Evolutionary conservation across 1,284 basidiomycete species (phyloP), one percentile per base, ranked within the genome.

Genomic region (Schizophyllum commune): DNA sequence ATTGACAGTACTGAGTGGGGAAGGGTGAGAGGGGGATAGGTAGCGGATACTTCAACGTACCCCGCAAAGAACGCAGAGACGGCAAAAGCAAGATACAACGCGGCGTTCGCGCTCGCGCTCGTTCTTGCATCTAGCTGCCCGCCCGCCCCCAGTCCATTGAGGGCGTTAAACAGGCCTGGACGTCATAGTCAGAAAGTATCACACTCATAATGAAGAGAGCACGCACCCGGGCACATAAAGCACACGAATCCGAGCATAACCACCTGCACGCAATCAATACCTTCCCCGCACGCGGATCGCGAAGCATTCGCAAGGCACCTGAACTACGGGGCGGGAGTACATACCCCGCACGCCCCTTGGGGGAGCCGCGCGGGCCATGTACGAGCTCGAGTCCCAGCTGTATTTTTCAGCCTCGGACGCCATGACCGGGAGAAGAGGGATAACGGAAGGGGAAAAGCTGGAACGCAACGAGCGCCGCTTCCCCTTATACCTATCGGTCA

Each of bases 21-120:
- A 47, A 47, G 60, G 34, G 15, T 19, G 58, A 58, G 51, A 62
- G 20, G 32, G 51, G 15, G 22, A 56, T 11, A 11, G 9, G 39
- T 47, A 4, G 39, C 39, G 27, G n/a, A 69, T 3, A 65, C 62
- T 17, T 64, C 66, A 32, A 78, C 80, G 65, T 74, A 86, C 84
- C 85, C 85, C 53, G 83, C 79, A 64, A 88, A 85, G 74, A 86
- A 86, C 3, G 83, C 83, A 58, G 74, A 75, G 58, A 79, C 75
- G 0, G 88, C 83, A 68, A 91, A 91, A 4, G 86, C 86, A 0
- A 86, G 75, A 68, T 91, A 90, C 21, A 89, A 73, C 6, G 87
- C 84, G 2, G 82, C 76, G 66, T 86, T 84, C 1, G 86, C 79
- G 64, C 90, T 90, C 7, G 86, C 82, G 63, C 80, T 81, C 5